Evolutionary conservation across 768 basidiomycete species (phyloP), one percentile per base, ranked within the genome.

Genomic region (Suillus hirtellus): DNA sequence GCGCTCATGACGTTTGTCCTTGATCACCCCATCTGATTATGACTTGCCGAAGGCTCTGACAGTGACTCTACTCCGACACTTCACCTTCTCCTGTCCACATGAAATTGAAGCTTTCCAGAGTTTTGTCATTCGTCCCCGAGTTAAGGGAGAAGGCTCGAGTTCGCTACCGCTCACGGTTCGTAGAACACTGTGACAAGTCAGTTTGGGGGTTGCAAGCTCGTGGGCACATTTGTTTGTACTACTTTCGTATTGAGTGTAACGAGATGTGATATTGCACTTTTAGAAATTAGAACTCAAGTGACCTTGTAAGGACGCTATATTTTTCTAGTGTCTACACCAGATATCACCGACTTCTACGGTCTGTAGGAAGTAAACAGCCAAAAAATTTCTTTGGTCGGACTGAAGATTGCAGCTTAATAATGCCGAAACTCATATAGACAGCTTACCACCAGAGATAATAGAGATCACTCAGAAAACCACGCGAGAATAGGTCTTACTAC

Each of bases 31-130:
- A 35, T 35, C 19, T 53, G 52, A 53, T 35, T 1, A 53, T 53
- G 35, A 34, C 6, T 19, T 37, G 42, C 49, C 43, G 56, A 34
- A 75, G 76, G 77, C 73, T n/a, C 74, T 86, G 60, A 76, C 80
- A 35, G 71, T 84, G 27, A 79, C 81, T 12, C 80, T 89, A 40
- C 70, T 88, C 67, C 80, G 77, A 38, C 81, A 82, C 40, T 89
- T 86, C 69, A 78, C 81, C 9, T 86, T 88, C 68, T 73, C 79
- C 3, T 84, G 83, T 64, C 70, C 76, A 24, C 68, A 76, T 58
- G 77, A 86, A 42, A 87, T 88, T 54, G 86, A 88, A 67, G 70
- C 84, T 27, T 88, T 88, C 71, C 85, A 87, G 67, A 86, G 86
- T 60, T 88, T 88, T 64, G 87, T 89, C 14, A 80, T 89, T 59